Conservation (phyloP, 352 stramenopile genomes). For the Phytopythium helicoides region DNA sequence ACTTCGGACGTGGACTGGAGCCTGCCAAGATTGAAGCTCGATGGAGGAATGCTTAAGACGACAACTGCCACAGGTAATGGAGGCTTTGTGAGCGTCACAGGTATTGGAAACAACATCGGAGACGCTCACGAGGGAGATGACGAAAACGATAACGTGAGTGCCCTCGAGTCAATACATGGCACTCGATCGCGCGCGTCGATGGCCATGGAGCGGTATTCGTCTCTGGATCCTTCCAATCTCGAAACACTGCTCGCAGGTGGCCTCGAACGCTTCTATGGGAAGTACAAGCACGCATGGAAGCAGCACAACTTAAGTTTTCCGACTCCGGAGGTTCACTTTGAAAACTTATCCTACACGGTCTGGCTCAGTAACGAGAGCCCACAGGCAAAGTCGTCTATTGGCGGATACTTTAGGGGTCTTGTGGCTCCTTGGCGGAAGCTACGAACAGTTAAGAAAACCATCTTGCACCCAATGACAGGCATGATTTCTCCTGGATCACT, state of each 20-base stretch:
- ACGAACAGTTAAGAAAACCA: slow-evolving; percentile 30
- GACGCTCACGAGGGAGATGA: background rate
- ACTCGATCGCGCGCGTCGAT: background rate
- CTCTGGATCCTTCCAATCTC: slow-evolving; percentile 44
- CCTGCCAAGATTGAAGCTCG: background rate
- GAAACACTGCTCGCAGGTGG: slow-evolving; percentile 55
- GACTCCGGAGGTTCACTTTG: slow-evolving; percentile 55
- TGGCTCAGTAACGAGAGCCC: slow-evolving; percentile 30
- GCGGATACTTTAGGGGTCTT: slow-evolving; percentile 16
- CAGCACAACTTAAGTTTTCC: slow-evolving; percentile 54
- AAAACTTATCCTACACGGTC: slow-evolving; percentile 50
- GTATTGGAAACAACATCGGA: background rate
- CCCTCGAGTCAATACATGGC: background rate
- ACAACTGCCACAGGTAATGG: too few species aligned
- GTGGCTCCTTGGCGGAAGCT: slow-evolving; percentile 40
- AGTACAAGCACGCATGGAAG: slow-evolving; percentile 39
- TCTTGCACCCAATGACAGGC: slow-evolving; percentile 64
- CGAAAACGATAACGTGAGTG: background rate
- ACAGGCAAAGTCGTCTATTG: slow-evolving; percentile 35
- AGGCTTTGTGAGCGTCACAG: too few species aligned
- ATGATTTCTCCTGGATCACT: slow-evolving; percentile 58
- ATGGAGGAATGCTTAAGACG: background rate
- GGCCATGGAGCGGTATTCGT: slow-evolving; percentile 1
- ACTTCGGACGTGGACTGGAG: too few species aligned
- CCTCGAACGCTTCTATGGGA: slow-evolving; percentile 49